phyloP scores from a whole-genome alignment of 73 alveolate genomes.

The Breviolum minutum region DNA sequence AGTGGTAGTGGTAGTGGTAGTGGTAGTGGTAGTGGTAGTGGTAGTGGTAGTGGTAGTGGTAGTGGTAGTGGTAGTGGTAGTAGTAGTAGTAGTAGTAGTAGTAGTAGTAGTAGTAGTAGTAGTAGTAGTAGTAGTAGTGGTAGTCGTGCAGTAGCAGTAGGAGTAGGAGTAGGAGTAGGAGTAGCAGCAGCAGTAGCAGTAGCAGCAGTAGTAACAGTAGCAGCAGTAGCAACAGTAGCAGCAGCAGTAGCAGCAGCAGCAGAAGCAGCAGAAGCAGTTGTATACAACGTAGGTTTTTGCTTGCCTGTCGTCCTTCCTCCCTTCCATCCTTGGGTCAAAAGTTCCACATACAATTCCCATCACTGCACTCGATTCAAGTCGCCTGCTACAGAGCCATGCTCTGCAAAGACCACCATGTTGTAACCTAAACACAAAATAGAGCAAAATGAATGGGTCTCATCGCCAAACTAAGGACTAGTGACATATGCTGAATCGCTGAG shows the following conservation, averaged over 20 bases:
- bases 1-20: too few species aligned
- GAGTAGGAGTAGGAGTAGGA: background rate
- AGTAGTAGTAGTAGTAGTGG: background rate
- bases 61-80: background rate
- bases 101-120: background rate
- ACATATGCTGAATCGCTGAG: background rate
- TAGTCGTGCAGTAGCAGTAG: background rate
- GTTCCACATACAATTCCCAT: too few species aligned
- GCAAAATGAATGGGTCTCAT: too few species aligned
- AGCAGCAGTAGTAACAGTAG: background rate
- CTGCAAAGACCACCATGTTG: constrained; percentile 17
- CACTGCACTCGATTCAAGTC: background rate
- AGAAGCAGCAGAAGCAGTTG: background rate
- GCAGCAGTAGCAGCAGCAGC: background rate
- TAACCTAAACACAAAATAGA: background rate
- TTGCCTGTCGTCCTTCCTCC: too few species aligned
- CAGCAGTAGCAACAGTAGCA: background rate
- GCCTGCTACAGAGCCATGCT: constrained; percentile 81
- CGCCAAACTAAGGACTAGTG: too few species aligned
- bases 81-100: background rate
- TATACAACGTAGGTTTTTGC: too few species aligned
- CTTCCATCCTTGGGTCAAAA: too few species aligned
- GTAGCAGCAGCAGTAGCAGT: background rate
- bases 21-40: too few species aligned
- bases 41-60: too few species aligned